Conservation (phyloP, 352 stramenopile genomes). For the Elongisporangium undulatum region DNA sequence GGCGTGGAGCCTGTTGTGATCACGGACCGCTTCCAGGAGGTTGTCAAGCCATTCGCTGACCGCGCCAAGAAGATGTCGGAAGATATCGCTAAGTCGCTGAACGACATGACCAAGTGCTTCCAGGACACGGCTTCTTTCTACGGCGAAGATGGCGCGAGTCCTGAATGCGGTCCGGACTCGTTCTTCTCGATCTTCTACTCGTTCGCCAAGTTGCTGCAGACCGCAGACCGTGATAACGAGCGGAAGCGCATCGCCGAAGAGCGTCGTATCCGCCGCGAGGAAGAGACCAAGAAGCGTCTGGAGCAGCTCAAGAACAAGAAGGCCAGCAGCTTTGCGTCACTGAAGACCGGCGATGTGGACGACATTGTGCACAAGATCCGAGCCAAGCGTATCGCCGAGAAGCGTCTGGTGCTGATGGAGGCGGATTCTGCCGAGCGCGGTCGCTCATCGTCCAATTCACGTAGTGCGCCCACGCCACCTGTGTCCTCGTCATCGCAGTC, state of each 20-base stretch:
- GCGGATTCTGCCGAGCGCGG: constrained; percentile 15
- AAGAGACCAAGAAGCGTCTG: constrained; percentile 75
- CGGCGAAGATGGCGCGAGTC: constrained; percentile 67
- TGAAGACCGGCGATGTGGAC: constrained; percentile 79
- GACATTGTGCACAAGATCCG: constrained; percentile 84
- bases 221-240: constrained; percentile 78
- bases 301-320: constrained; percentile 81
- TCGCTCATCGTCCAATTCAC: constrained; percentile 11
- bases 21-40: constrained; percentile 72
- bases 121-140: constrained; percentile 67
- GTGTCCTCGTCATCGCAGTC: background rate
- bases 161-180: constrained; percentile 59
- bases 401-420: constrained; percentile 54
- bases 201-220: constrained; percentile 78
- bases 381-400: constrained; percentile 73
- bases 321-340: constrained; percentile 59
- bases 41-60: constrained; percentile 69
- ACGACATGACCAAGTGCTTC: constrained; percentile 62
- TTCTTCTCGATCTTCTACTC: constrained; percentile 88
- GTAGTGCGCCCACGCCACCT: background rate
- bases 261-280: constrained; percentile 63
- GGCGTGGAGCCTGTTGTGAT: constrained; percentile 26
- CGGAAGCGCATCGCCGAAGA: constrained; percentile 81
- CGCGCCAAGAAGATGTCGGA: constrained; percentile 59
- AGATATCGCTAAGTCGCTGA: constrained; percentile 43